phyloP scores from a whole-genome alignment of 1,284 basidiomycete species.

The Amylostereum areolatum region DNA sequence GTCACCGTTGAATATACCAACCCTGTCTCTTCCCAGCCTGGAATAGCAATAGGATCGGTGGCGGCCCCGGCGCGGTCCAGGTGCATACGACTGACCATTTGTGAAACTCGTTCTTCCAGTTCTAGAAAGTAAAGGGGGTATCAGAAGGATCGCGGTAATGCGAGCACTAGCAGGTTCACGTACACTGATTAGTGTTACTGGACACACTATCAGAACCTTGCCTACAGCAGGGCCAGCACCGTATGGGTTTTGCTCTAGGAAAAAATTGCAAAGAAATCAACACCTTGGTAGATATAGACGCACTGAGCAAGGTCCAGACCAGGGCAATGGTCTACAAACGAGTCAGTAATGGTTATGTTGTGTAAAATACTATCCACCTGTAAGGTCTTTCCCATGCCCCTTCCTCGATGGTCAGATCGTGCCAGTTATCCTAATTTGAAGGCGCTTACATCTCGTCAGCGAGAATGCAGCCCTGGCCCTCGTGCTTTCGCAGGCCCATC shows the following conservation, averaged over 20 bases:
- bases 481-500: conserved; percentile 88
- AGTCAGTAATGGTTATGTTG: conserved; percentile 1
- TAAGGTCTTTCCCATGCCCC: conserved; percentile 94
- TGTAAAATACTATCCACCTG: conserved; percentile 38
- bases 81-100: conserved; percentile 65
- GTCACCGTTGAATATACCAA: conserved; percentile 79
- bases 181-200: conserved; percentile 85
- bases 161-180: conserved; percentile 14
- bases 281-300: conserved; percentile 16
- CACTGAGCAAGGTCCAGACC: conserved; percentile 85
- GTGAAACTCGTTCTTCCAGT: conserved; percentile 94
- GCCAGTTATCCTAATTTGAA: not conserved
- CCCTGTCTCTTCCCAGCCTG: conserved; percentile 74
- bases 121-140: conserved; percentile 40
- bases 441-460: conserved; percentile 86
- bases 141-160: conserved; percentile 2
- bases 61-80: no score
- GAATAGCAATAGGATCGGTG: no score
- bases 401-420: conserved; percentile 27
- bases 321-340: conserved; percentile 73
- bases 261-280: conserved; percentile 5
- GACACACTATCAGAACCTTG: conserved; percentile 90
- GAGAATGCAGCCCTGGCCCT: conserved; percentile 90
- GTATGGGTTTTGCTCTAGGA: conserved; percentile 80
- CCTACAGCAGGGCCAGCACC: conserved; percentile 54